Evolutionary conservation across 345 rosid genomes (phyloP), one percentile per base, ranked within the genome.

Genomic region (Syzygium aqueum): DNA sequence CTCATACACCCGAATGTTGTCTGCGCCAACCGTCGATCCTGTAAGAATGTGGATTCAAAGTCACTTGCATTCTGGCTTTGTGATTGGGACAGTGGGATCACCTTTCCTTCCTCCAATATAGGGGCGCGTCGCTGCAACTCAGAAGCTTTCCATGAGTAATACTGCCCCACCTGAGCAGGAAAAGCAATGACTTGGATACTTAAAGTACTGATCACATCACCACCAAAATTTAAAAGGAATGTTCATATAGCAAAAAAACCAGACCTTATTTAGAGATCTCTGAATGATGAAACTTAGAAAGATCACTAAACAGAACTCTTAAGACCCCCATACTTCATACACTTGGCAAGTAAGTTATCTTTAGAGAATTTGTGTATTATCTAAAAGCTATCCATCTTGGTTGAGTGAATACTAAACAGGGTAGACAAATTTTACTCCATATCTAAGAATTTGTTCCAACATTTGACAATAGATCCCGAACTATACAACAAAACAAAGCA

Each of bases 121-220:
- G 27, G 73, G 37, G 49, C 63, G 3, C 80, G 87, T 86, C 65
- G 56, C 78, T 19, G 85, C 49, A 89, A 84, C 84, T 91, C 92
- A 6, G 89, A 87, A 54, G 90, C 91, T 92, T 91, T 94, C 96
- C 98, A 95, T 30, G 77, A 85, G 87, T 89, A 94, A 90, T 92
- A 97, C 78, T 95, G 96, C 84, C 93, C 94, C 88, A 89, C 96
- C 98, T 94, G 86, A 87, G 87, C 28, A 49, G 51, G 25, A 73
- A 61, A 73, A 37, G 49, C 25, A 67, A 67, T 67, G 78, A 73
- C 49, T 73, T 73, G 49, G 82, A 73, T 73, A 73, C 49, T 73
- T 73, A 73, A 73, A 6, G 1, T 2, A 73, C 82, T 10, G 37
- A 73, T 0, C 49, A 73, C 82, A 73, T 73, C 82, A 19, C 78